A percentile compares a stretch with the other conserved stretches of the same genome.
Evolutionary conservation across 2,329 filamentous ascomycete genomes (phyloP).

Genomic region (Alternaria arbusti): DNA sequence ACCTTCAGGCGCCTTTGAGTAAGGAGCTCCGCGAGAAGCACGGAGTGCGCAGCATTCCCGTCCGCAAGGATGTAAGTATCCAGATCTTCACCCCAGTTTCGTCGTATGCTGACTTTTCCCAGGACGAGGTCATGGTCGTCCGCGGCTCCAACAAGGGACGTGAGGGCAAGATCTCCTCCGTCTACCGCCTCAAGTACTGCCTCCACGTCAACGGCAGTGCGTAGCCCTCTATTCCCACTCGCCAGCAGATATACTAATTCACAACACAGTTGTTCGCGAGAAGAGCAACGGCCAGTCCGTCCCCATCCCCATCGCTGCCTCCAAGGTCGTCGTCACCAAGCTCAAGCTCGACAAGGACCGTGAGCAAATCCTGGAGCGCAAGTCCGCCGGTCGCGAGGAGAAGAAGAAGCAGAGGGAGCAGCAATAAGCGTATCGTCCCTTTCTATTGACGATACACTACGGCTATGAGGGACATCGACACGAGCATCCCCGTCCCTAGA

Average conservation of each 20-base stretch:
- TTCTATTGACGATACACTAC: slow-evolving; percentile 49
- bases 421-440: slow-evolving; percentile 52
- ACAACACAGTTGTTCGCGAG: slow-evolving; percentile 75
- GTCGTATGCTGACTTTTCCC: slow-evolving; percentile 36
- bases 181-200: slow-evolving; percentile 83
- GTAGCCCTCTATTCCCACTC: slow-evolving; percentile 17
- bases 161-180: slow-evolving; percentile 96
- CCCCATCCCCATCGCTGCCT: slow-evolving; percentile 91
- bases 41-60: slow-evolving; percentile 89
- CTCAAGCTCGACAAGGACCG: slow-evolving; percentile 98
- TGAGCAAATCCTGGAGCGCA: slow-evolving; percentile 85
- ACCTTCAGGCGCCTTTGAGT: slow-evolving; percentile 48
- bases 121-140: slow-evolving; percentile 86
- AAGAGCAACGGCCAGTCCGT: slow-evolving; percentile 98
- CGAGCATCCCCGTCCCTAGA: slow-evolving; percentile 43
- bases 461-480: slow-evolving; percentile 44
- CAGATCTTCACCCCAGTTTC: neutral
- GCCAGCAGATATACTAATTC: slow-evolving; percentile 27
- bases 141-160: slow-evolving; percentile 96
- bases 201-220: slow-evolving; percentile 87
- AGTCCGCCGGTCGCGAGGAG: slow-evolving; percentile 79
- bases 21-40: slow-evolving; percentile 98
- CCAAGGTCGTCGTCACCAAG: slow-evolving; percentile 98
- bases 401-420: slow-evolving; percentile 69
- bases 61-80: slow-evolving; percentile 78